Base-by-base conservation (phyloP, 768 basidiomycete genomes). In the Xerocomellus amylosporus region DNA sequence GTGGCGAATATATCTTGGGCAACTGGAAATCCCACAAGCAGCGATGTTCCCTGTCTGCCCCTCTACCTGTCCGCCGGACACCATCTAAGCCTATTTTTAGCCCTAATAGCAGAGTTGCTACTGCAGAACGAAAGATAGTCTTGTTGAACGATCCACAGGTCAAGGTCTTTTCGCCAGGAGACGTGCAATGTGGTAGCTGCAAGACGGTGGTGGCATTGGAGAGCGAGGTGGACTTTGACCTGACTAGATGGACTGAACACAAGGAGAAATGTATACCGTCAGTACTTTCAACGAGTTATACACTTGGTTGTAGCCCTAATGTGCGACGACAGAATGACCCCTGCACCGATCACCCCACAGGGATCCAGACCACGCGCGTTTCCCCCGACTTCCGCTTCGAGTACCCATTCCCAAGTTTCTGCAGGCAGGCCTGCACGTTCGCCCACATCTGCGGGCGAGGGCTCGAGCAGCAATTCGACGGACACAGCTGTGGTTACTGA, bases 81-180 rank as follows among this genome's bases (percentile, higher is more conserved):
- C 63, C 65, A 4, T 58, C 62, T 49, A 63, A 55, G 42, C 46
- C 58, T 22, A 54, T 0, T 36, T 60, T 56, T 48, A 83, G 82
- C 47, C 85, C 84, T 7, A 79, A 77, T 59, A 80, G 78, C 52
- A 78, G 83, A 30, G 80, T 87, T 36, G 80, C 84, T 8, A 77
- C 80, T 17, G 79, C 83, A 15, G 82, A 86, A 58, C 77, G 87
- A 53, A 85, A 82, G 69, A 68, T 87, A 34, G 69, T 72, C 49
- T 69, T 89, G 54, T 75, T 87, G 31, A 88, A 87, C 58, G 87
- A 89, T 65, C 62, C 79, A 24, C 82, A 84, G 60, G 86, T 76
- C 40, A 80, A 78, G 67, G 62, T 66, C 0, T 84, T 80, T 62
- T 72, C 77, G 8, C 51, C 74, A 0, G 65, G 66, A 34, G 69